phyloP scores from a whole-genome alignment of 768 basidiomycete genomes.

The Artomyces pyxidatus region DNA sequence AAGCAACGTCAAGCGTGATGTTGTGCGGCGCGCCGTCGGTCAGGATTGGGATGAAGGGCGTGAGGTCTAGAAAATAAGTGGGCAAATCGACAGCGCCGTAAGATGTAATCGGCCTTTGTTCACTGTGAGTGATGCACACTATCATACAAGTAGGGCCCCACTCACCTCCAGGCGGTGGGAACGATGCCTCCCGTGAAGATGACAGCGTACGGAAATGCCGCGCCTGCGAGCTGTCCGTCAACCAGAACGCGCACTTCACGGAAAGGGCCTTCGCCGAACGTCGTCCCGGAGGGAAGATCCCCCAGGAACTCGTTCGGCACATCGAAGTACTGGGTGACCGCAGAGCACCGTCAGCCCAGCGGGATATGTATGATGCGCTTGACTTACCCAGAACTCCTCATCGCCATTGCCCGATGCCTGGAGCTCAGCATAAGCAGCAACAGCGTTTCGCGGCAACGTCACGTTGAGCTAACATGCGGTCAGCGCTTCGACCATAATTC shows the following conservation, averaged over 20 bases:
- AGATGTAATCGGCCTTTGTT: conserved; percentile 56
- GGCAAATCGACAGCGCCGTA: conserved; percentile 74
- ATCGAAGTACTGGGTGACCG: conserved; percentile 64
- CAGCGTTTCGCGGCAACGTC: conserved; percentile 61
- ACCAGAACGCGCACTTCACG: conserved; percentile 56
- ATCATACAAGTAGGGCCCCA: too few relatives aligned
- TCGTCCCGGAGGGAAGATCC: conserved; percentile 42
- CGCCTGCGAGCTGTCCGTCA: conserved; percentile 46
- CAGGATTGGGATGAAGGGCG: conserved; percentile 66
- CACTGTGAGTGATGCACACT: too few relatives aligned
- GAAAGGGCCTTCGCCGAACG: conserved; percentile 46
- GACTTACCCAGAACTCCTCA: conserved; percentile 72
- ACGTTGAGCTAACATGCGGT: conserved; percentile 54
- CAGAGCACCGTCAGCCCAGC: neutral
- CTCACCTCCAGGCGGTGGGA: conserved; percentile 62
- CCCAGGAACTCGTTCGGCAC: conserved; percentile 49
- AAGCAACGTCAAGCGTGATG: conserved; percentile 65
- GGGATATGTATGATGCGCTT: too few relatives aligned
- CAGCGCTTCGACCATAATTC: neutral
- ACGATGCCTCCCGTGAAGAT: conserved; percentile 66
- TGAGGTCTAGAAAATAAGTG: conserved; percentile 70
- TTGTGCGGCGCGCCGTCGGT: conserved; percentile 62
- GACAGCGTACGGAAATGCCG: conserved; percentile 44
- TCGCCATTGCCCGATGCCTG: conserved; percentile 58
- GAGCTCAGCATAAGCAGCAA: conserved; percentile 61